Evolutionary conservation across 495 filamentous ascomycete species (phyloP).

Genomic region (Xylaria venustula): DNA sequence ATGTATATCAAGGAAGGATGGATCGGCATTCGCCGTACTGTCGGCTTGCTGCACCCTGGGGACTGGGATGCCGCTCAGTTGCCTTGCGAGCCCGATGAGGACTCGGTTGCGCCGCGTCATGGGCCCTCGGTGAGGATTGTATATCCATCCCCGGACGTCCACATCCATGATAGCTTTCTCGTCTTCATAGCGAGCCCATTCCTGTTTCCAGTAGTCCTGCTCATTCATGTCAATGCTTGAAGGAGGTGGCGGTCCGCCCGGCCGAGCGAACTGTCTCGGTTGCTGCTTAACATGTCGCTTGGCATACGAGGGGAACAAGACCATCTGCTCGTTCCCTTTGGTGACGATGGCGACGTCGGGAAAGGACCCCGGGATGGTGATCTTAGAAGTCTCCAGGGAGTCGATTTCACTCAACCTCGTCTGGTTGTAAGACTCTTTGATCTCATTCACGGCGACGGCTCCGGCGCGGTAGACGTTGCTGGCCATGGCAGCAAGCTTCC

Average conservation of each 20-base stretch:
- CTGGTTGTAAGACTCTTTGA: conserved; percentile 88
- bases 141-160: conserved; percentile 94
- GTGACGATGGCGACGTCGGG: conserved; percentile 76
- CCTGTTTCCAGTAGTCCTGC: conserved; percentile 64
- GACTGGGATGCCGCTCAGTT: conserved; percentile 79
- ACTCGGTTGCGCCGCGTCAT: conserved; percentile 85
- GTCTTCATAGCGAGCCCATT: conserved; percentile 70
- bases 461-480: conserved; percentile 60
- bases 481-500: conserved; percentile 66
- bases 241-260: conserved; percentile 15
- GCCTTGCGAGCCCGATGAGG: conserved; percentile 76
- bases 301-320: conserved; percentile 90
- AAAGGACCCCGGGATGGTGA: conserved; percentile 71
- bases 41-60: conserved; percentile 38
- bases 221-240: conserved; percentile 39
- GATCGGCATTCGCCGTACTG: conserved; percentile 9
- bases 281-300: conserved; percentile 58
- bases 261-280: conserved; percentile 21
- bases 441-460: conserved; percentile 83
- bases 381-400: conserved; percentile 46
- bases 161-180: conserved; percentile 85
- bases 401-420: conserved; percentile 53
- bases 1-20: conserved; percentile 21
- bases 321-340: conserved; percentile 84
- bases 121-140: conserved; percentile 79